These are phyloP conservation scores for Hippophae rhamnoides DNA, from an alignment of 306 rosid genomes.

Conservation along the genomic window DNA sequence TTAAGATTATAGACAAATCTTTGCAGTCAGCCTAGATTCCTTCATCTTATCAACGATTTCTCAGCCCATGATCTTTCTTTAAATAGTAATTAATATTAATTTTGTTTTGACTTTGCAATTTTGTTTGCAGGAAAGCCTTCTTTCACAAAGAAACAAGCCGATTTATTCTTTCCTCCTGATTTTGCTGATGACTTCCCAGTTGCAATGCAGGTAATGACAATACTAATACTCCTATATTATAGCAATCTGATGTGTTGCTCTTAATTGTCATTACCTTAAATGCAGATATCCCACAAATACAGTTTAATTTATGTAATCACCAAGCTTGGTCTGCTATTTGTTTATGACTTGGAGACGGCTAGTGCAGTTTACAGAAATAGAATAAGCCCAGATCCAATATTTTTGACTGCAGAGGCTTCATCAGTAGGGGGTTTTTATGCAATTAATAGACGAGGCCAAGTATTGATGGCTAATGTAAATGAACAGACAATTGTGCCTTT, in stretches of 20 bases:
- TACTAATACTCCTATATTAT: constrained; percentile 16
- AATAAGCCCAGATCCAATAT: constrained; percentile 97
- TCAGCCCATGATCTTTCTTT: neutral
- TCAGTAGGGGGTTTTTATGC: constrained; percentile 91
- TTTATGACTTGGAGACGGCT: constrained; percentile 96
- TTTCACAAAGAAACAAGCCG: constrained; percentile 95
- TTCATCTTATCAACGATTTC: neutral
- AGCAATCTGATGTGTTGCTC: constrained; percentile 3
- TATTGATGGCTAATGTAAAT: constrained; percentile 91
- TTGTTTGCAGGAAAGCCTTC: constrained; percentile 78
- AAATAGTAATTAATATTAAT: neutral
- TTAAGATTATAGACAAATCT: too few relatives aligned
- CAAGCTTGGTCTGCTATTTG: constrained; percentile 97
- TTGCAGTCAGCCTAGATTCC: too few relatives aligned
- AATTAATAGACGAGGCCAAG: constrained; percentile 92
- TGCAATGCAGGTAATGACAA: constrained; percentile 80
- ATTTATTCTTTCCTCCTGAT: constrained; percentile 98
- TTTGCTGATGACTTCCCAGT: constrained; percentile 98
- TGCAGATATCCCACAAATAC: constrained; percentile 93
- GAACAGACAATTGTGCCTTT: constrained; percentile 90
- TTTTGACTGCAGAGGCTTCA: constrained; percentile 94
- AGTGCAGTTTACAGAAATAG: constrained; percentile 96
- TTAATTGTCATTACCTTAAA: constrained; percentile 14
- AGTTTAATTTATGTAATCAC: constrained; percentile 93
- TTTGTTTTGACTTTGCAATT: constrained; percentile 2